Conservation (phyloP, 345 rosid genomes). For the Erodium maritimum region DNA sequence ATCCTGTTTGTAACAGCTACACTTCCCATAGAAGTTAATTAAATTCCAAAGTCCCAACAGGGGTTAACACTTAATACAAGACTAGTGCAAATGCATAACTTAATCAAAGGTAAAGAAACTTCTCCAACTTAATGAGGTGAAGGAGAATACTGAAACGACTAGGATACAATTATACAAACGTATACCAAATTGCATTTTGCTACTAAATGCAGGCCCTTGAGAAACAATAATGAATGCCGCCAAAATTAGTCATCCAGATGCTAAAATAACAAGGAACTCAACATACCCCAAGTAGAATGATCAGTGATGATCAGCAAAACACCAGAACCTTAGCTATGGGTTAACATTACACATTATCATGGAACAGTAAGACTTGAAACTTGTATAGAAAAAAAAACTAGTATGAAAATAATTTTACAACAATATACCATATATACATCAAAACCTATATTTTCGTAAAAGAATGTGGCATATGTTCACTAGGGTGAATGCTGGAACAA, state of each 20-base stretch:
- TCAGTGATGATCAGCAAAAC: neutral
- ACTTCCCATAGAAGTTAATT: neutral
- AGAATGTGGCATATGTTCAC: neutral
- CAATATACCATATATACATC: neutral
- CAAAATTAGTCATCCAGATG: neutral
- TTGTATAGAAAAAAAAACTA: neutral
- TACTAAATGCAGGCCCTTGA: neutral
- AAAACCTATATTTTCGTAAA: too few species aligned
- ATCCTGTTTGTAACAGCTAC: too few species aligned
- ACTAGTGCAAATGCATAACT: neutral
- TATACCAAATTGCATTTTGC: neutral
- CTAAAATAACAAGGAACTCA: neutral
- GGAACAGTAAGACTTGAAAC: neutral
- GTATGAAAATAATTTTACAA: neutral
- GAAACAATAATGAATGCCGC: neutral
- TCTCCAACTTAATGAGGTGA: neutral
- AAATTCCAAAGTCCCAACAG: neutral
- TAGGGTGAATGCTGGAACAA: neutral
- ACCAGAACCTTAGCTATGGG: neutral
- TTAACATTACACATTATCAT: neutral
- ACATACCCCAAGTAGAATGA: neutral
- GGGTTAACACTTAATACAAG: neutral
- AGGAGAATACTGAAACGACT: neutral
- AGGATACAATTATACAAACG: neutral
- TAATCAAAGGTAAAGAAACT: neutral